phyloP scores from a whole-genome alignment of 1,284 basidiomycete species.

The Sanghuangporus weigelae region DNA sequence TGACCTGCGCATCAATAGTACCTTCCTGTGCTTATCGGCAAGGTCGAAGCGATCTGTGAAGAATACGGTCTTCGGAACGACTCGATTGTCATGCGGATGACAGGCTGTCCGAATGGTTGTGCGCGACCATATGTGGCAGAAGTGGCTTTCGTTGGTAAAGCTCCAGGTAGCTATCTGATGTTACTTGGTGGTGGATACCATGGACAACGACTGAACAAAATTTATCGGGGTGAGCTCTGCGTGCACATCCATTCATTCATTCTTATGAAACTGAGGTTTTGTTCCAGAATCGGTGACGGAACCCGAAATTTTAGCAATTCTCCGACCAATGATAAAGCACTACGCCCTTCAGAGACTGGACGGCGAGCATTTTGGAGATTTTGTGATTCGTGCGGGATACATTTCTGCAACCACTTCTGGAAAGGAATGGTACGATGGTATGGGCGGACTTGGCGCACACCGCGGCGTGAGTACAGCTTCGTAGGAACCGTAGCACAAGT shows the following conservation, averaged over 20 bases:
- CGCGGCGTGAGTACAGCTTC: slow-evolving; percentile 24
- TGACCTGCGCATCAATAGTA: slow-evolving; percentile 46
- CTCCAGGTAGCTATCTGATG: slow-evolving; percentile 92
- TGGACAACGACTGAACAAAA: slow-evolving; percentile 92
- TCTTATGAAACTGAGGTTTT: slow-evolving; percentile 13
- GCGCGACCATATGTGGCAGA: slow-evolving; percentile 95
- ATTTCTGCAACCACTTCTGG: slow-evolving; percentile 77
- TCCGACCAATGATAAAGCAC: slow-evolving; percentile 88
- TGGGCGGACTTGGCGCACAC: slow-evolving; percentile 65
- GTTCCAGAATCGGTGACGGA: slow-evolving; percentile 83
- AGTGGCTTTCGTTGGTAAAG: slow-evolving; percentile 96
- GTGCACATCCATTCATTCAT: not conserved
- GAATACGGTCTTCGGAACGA: slow-evolving; percentile 90
- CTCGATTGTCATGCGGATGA: slow-evolving; percentile 97
- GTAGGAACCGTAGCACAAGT: not conserved
- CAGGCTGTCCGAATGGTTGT: slow-evolving; percentile 92
- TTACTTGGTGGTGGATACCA: slow-evolving; percentile 93
- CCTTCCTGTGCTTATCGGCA: slow-evolving; percentile 90
- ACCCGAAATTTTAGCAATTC: slow-evolving; percentile 88
- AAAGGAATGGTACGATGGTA: slow-evolving; percentile 76
- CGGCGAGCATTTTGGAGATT: slow-evolving; percentile 96
- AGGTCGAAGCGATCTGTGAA: slow-evolving; percentile 94
- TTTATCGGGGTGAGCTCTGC: slow-evolving; percentile 61
- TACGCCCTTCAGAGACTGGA: slow-evolving; percentile 86
- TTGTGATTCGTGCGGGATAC: slow-evolving; percentile 84